A percentile compares a stretch with the other conserved stretches of the same genome.
These are phyloP conservation scores for Euphorbia schlechtendalii DNA, from an alignment of 441 rosid genomes.

Conservation along the genomic window DNA sequence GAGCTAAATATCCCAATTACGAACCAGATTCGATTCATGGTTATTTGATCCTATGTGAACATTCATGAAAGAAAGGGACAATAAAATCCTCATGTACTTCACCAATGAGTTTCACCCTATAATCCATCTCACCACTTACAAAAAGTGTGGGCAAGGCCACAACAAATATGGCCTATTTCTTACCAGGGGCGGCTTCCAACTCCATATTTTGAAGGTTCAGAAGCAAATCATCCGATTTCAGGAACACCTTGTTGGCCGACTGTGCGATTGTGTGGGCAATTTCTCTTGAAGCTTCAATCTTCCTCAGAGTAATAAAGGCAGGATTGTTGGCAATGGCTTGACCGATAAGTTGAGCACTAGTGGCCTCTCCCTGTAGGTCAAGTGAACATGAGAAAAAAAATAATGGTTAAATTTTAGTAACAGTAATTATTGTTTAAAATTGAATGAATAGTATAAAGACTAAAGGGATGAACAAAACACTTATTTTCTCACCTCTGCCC, in stretches of 20 bases:
- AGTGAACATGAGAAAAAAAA: not conserved
- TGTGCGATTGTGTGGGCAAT: slow-evolving; percentile 75
- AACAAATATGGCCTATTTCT: slow-evolving; percentile 28
- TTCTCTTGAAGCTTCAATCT: slow-evolving; percentile 88
- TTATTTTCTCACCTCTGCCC: slow-evolving; percentile 64
- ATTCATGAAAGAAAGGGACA: not conserved
- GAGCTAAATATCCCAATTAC: not conserved
- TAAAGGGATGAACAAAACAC: too few species aligned
- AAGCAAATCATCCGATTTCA: slow-evolving; percentile 62
- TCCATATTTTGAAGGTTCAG: slow-evolving; percentile 74
- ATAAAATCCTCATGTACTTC: not conserved
- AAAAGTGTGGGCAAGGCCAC: too few species aligned
- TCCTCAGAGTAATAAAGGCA: slow-evolving; percentile 80
- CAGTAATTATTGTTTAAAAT: not conserved
- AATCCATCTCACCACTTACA: too few species aligned
- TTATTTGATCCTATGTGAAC: not conserved
- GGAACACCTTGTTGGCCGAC: slow-evolving; percentile 71
- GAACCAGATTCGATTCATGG: not conserved
- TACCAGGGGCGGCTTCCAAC: slow-evolving; percentile 28
- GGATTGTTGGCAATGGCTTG: slow-evolving; percentile 88
- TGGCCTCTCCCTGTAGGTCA: slow-evolving; percentile 71
- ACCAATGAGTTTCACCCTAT: not conserved
- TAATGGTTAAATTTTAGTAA: too few species aligned
- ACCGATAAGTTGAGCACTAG: slow-evolving; percentile 91
- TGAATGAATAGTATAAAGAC: not conserved